Percentiles rank a stretch among this genome's conserved stretches.
Conservation (phyloP, 345 rosid species). For the Eucalyptus polybractea region DNA sequence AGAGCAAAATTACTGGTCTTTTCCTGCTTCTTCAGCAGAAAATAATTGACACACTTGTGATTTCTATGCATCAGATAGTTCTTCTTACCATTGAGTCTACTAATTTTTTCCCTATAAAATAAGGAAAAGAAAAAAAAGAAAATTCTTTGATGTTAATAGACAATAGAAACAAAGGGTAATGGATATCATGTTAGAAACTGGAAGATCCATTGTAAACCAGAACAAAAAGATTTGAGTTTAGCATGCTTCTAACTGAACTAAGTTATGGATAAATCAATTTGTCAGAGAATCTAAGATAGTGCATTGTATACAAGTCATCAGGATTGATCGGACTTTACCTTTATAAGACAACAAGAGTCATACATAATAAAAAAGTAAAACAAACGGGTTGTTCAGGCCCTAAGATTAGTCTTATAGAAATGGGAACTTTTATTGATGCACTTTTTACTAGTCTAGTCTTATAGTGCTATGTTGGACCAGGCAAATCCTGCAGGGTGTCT, state of each 20-base stretch:
- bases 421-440: not conserved
- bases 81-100: not conserved
- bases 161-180: not conserved
- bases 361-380: not conserved
- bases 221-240: not conserved
- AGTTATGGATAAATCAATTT: not conserved
- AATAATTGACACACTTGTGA: not conserved
- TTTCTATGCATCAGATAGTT: not conserved
- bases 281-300: not conserved
- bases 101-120: not conserved
- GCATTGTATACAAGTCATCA: not conserved
- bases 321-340: not conserved
- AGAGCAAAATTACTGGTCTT: not conserved
- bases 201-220: not conserved
- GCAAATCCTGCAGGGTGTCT: not conserved
- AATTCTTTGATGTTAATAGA: not conserved
- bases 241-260: not conserved
- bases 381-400: not conserved
- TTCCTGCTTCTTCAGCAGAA: not conserved
- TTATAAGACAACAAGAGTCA: not conserved
- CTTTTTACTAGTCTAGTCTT: not conserved
- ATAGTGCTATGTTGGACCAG: not conserved
- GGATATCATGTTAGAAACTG: not conserved
- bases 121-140: not conserved
- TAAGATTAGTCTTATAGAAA: not conserved